phyloP scores from a whole-genome alignment of 78 protist species.

The Creolimax fragrantissima region DNA sequence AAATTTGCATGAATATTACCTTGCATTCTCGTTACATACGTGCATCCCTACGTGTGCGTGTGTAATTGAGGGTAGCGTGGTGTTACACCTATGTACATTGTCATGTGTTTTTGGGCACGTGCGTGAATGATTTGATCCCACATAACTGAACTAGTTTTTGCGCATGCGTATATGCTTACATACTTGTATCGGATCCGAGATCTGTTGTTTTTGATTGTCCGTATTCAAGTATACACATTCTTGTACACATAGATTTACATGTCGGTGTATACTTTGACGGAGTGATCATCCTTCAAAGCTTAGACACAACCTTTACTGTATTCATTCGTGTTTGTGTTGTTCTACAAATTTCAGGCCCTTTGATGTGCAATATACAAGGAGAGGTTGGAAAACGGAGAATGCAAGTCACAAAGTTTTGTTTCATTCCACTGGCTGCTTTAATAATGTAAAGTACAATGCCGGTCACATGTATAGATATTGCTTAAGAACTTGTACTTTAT shows the following conservation, averaged over 20 bases:
- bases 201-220: neutral
- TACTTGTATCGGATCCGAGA: neutral
- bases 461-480: neutral
- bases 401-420: too few relatives aligned
- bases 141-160: neutral
- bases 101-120: neutral
- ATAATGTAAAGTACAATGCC: too few relatives aligned
- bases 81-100: neutral
- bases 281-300: neutral
- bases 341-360: too few relatives aligned
- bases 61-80: neutral
- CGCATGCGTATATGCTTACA: neutral
- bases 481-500: neutral
- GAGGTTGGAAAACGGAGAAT: too few relatives aligned
- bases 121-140: neutral
- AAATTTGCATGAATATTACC: neutral
- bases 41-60: neutral
- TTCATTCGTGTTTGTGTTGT: neutral
- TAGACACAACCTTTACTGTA: neutral
- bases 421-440: too few relatives aligned
- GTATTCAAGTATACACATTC: neutral
- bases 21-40: neutral
- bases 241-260: neutral
- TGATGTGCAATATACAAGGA: too few relatives aligned
- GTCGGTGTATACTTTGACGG: neutral